phyloP scores from a whole-genome alignment of 2,329 filamentous ascomycete species.

The Sporothrix brunneoviolacea region DNA sequence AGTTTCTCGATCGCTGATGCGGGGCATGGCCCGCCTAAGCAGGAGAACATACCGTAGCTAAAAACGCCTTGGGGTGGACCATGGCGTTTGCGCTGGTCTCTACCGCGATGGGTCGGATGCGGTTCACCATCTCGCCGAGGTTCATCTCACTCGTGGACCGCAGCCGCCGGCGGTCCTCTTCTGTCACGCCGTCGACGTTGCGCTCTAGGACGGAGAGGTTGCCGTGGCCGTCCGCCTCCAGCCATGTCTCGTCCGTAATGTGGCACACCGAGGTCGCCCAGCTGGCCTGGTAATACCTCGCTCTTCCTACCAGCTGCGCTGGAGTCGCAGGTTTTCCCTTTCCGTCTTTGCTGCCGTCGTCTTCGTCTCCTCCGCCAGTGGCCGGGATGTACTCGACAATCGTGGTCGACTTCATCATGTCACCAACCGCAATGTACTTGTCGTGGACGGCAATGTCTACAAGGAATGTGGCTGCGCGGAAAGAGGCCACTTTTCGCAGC shows the following conservation, averaged over 20 bases:
- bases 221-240: slow-evolving; percentile 80
- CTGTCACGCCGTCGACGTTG: slow-evolving; percentile 65
- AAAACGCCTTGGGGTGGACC: slow-evolving; percentile 75
- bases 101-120: slow-evolving; percentile 69
- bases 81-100: slow-evolving; percentile 56
- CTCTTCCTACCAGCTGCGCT: slow-evolving; percentile 62
- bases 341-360: slow-evolving; percentile 29
- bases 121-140: slow-evolving; percentile 89
- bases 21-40: too few relatives aligned
- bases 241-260: slow-evolving; percentile 65
- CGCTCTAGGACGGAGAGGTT: slow-evolving; percentile 77
- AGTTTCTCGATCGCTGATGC: too few relatives aligned
- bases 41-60: slow-evolving; percentile 78
- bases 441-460: slow-evolving; percentile 71
- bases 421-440: slow-evolving; percentile 73
- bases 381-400: slow-evolving; percentile 64
- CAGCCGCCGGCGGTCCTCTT: slow-evolving; percentile 64
- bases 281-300: slow-evolving; percentile 70
- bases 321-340: slow-evolving; percentile 20
- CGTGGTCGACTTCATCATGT: slow-evolving; percentile 88
- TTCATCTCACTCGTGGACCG: slow-evolving; percentile 74
- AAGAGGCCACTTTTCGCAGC: slow-evolving; percentile 66
- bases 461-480: slow-evolving; percentile 76
- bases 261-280: slow-evolving; percentile 77
- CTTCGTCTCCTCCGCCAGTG: slow-evolving; percentile 15